Conservation (phyloP, 176 grass and related monocot genomes). For the Microstegium vimineum region DNA sequence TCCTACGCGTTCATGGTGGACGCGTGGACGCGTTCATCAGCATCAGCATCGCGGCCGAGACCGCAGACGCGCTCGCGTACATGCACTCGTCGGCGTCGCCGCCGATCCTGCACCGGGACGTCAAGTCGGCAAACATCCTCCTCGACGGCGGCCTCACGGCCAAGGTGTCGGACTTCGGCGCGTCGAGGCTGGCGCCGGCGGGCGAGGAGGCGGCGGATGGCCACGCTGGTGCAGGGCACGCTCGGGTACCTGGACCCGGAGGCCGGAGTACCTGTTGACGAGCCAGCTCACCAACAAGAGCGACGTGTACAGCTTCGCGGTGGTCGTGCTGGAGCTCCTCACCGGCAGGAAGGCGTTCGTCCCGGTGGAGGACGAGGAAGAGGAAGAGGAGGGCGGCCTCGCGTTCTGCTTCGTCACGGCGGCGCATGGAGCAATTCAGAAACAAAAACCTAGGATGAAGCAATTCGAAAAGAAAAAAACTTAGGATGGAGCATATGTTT, state of each 20-base stretch:
- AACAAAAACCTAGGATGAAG: too few relatives aligned
- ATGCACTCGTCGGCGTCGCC: constrained; percentile 40
- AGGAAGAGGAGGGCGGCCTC: constrained; percentile 28
- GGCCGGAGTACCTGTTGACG: constrained; percentile 44
- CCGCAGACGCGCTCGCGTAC: constrained; percentile 34
- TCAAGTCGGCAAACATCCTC: constrained; percentile 60
- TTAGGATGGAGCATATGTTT: too few relatives aligned
- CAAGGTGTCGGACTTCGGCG: constrained; percentile 55
- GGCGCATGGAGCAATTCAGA: too few relatives aligned
- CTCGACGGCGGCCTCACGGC: constrained; percentile 37
- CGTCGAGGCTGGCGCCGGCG: constrained; percentile 29
- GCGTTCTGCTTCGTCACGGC: constrained; percentile 24
- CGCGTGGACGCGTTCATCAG: too few relatives aligned
- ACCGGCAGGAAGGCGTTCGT: constrained; percentile 38
- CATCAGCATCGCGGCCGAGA: constrained; percentile 21
- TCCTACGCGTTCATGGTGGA: constrained; percentile 60
- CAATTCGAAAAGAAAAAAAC: too few relatives aligned
- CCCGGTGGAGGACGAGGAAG: constrained; percentile 4
- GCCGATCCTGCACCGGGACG: constrained; percentile 52
- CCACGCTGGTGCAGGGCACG: constrained; percentile 44
- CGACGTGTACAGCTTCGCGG: constrained; percentile 54
- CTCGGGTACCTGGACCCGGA: constrained; percentile 61
- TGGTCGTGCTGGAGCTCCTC: constrained; percentile 53
- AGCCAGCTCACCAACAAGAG: constrained; percentile 44
- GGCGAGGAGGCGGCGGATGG: constrained; percentile 32